These are phyloP conservation scores for Aspergillus nomiae DNA, from an alignment of 2,329 filamentous ascomycete genomes.

Conservation along the genomic window DNA sequence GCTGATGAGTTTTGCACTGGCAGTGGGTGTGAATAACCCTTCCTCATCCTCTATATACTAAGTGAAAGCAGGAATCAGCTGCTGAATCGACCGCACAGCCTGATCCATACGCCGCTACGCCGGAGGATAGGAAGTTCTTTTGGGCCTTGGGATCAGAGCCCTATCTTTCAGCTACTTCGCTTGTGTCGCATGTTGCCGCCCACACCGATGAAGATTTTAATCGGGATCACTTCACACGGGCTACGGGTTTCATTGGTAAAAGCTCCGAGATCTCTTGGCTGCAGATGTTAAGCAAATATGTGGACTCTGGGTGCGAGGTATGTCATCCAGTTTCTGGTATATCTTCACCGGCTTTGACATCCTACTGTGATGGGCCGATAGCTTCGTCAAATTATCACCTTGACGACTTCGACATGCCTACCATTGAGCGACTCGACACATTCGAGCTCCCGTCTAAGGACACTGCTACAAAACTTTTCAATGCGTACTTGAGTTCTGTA, in stretches of 20 bases:
- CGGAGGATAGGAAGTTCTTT: background rate
- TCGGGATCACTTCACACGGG: constrained; percentile 38
- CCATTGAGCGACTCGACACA: constrained; percentile 36
- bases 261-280: constrained; percentile 51
- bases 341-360: constrained; percentile 31
- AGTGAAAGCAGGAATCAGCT: constrained; percentile 26
- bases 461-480: constrained; percentile 42
- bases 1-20: constrained; percentile 35
- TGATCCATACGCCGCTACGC: background rate
- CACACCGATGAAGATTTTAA: constrained; percentile 48
- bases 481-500: constrained; percentile 44
- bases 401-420: constrained; percentile 43
- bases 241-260: constrained; percentile 47
- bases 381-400: constrained; percentile 41
- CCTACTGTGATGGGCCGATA: constrained; percentile 25
- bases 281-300: constrained; percentile 40
- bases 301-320: constrained; percentile 27
- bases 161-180: background rate
- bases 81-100: constrained; percentile 26
- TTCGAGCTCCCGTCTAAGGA: constrained; percentile 41
- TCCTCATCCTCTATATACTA: constrained; percentile 14
- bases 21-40: constrained; percentile 28
- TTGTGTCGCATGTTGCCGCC: constrained; percentile 32
- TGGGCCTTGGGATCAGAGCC: background rate
- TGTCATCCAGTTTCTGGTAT: constrained; percentile 22